A percentile compares a stretch with the other conserved stretches of the same genome.
phyloP scores from a whole-genome alignment of 1,284 basidiomycete genomes.

The Melampsora larici-populina region DNA sequence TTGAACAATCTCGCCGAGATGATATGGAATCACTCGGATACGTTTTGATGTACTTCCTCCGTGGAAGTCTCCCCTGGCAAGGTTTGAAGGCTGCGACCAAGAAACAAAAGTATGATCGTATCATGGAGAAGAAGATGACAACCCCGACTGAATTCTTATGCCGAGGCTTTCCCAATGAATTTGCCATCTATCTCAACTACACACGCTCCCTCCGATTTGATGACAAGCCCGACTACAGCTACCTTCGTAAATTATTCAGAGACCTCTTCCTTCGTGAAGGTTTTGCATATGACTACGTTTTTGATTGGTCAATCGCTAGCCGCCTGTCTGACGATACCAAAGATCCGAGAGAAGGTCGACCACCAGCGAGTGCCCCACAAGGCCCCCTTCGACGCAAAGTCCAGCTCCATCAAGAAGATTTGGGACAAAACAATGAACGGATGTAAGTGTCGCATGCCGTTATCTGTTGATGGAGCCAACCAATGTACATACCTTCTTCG shows the following conservation, averaged over 20 bases:
- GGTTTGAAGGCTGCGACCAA: conserved; percentile 96
- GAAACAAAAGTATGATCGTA: conserved; percentile 99
- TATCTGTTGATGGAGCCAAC: not conserved
- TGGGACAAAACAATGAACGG: not conserved
- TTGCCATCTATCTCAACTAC: conserved; percentile 96
- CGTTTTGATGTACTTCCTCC: conserved; percentile 97
- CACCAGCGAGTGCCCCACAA: not conserved
- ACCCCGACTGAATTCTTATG: conserved; percentile 92
- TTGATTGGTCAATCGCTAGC: conserved; percentile 88
- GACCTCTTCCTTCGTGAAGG: conserved; percentile 95
- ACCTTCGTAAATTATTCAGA: conserved; percentile 95
- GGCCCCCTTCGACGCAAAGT: conserved; percentile 1
- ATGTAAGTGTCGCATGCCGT: not conserved
- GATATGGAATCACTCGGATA: conserved; percentile 94
- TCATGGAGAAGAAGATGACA: conserved; percentile 99
- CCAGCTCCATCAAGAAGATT: not conserved
- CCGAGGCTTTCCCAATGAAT: conserved; percentile 95
- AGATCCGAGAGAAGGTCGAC: not conserved
- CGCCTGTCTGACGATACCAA: not conserved
- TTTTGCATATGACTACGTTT: conserved; percentile 96
- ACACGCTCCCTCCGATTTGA: conserved; percentile 94
- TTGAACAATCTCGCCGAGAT: conserved; percentile 92
- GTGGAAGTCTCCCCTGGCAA: conserved; percentile 93
- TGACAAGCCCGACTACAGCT: conserved; percentile 93
- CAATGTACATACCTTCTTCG: not conserved